Evolutionary conservation across 2,329 filamentous ascomycete genomes (phyloP), one percentile per base, ranked within the genome.

Genomic region (Aspergillus tamarii): DNA sequence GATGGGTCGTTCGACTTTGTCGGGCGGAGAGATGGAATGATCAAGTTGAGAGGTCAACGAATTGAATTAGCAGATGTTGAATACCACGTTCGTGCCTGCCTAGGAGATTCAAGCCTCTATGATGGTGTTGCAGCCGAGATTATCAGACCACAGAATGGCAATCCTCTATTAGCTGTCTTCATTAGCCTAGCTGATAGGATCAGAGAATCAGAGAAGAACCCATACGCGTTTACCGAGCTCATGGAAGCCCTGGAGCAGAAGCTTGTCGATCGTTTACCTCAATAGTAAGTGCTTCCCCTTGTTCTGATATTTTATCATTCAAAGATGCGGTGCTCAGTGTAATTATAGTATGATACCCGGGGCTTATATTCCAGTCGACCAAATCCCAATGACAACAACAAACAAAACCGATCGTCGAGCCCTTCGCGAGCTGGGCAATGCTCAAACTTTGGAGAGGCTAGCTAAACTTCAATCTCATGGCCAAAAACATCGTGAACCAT

Each of bases 21-120:
- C 12, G 71, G 72, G 8, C 66, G 72, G 9, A 72, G 70, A 48
- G 72, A 74, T 65, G 68, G 62, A 4, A 72, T 73, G 60, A 65
- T 72, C 28, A 74, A 73, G 59, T 53, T 73, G 30, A 66, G 67
- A 16, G 72, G 72, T 12, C 70, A 73, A 52, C 61, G 72, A 30
- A 67, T 74, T 21, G 71, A 74, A 55, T 34, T 62, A 45, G 55
- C 16, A 12, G 54, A 58, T 32, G 36, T 62, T 41, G 60, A 62
- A 56, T 28, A 39, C 28, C 45, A 60, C 21, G 45, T 28, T 26
- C 45, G 45, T 23, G 45, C 14, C 11, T 48, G 45, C 9, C 21
- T 48, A 7, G 21, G 3, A 26, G 45, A 26, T 48, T 10, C 45
- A 26, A 48, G 11, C 8, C 3, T 50, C 14, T 54, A n/a, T 23